Percentiles rank a stretch among this genome's conserved stretches.
Evolutionary conservation across 768 basidiomycete species (phyloP).

Genomic region (Lactarius indigo): DNA sequence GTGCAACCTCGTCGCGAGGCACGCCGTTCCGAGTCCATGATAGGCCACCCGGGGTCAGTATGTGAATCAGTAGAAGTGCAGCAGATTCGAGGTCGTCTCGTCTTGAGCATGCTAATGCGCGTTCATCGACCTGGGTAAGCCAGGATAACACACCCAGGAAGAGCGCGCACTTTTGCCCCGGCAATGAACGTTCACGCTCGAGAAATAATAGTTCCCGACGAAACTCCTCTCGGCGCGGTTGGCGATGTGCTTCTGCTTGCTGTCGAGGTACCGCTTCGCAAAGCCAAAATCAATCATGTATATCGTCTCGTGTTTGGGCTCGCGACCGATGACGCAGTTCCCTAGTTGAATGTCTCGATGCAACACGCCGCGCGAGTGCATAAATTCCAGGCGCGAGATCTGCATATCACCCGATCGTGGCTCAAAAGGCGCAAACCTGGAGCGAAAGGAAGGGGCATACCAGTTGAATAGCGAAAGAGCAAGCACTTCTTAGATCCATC

Average conservation of each 20-base stretch:
- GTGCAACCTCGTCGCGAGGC: conserved; percentile 63
- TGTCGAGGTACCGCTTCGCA: conserved; percentile 73
- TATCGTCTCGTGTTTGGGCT: conserved; percentile 54
- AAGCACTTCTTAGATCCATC: conserved; percentile 70
- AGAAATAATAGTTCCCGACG: conserved; percentile 84
- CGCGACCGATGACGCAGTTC: conserved; percentile 64
- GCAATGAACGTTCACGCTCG: conserved; percentile 74
- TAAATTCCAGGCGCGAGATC: conserved; percentile 70
- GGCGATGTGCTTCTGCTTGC: conserved; percentile 59
- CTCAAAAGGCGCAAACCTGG: not conserved
- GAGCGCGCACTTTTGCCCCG: conserved; percentile 56
- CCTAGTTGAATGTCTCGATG: conserved; percentile 81
- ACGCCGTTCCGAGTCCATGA: conserved; percentile 80
- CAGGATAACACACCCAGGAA: not conserved
- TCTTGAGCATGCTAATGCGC: conserved; percentile 61
- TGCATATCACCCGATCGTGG: conserved; percentile 29
- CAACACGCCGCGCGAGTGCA: conserved; percentile 70
- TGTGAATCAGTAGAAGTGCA: conserved; percentile 76
- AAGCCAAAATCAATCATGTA: conserved; percentile 90
- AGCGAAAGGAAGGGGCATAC: conserved; percentile 39
- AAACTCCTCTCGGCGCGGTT: conserved; percentile 68
- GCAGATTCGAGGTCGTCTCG: conserved; percentile 77
- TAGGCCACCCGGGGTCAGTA: conserved; percentile 71
- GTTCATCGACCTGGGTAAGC: conserved; percentile 2
- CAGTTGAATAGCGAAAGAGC: conserved; percentile 72